Evolutionary conservation across 2,329 filamentous ascomycete species (phyloP).

Genomic region (Phoma sp.): DNA sequence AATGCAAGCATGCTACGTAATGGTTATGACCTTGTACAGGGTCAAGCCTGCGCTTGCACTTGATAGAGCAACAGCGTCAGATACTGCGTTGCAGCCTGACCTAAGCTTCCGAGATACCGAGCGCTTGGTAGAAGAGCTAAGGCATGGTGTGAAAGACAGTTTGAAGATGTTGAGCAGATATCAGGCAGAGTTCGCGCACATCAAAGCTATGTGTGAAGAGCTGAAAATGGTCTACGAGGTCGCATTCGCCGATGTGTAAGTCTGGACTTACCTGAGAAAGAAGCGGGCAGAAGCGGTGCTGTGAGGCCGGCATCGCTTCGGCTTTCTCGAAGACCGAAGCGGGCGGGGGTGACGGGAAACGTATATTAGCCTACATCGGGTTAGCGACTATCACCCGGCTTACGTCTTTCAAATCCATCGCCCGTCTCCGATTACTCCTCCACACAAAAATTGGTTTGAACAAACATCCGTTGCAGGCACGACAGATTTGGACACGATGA

Average conservation of each 20-base stretch:
- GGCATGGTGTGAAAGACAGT: slow-evolving; percentile 10
- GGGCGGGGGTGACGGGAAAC: neutral
- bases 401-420: neutral
- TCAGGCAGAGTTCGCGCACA: neutral
- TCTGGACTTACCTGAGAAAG: no score
- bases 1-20: slow-evolving; percentile 15
- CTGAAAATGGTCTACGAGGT: slow-evolving; percentile 7
- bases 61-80: neutral
- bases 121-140: slow-evolving; percentile 11
- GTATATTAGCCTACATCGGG: neutral
- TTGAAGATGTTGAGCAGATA: slow-evolving; percentile 8
- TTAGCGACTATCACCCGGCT: neutral
- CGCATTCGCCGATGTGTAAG: slow-evolving; percentile 7
- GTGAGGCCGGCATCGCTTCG: no score
- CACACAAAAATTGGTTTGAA: neutral
- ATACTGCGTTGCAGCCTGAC: neutral
- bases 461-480: neutral
- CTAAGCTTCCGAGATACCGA: slow-evolving; percentile 2
- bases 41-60: neutral
- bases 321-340: neutral
- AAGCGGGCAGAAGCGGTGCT: no score
- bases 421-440: neutral
- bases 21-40: slow-evolving; percentile 14
- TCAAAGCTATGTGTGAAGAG: slow-evolving; percentile 11
- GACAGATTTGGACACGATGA: neutral